A percentile compares a stretch with the other conserved stretches of the same genome.
Conservation (phyloP, 192 early-diverging fungal species). For the Phycomyces nitens region DNA sequence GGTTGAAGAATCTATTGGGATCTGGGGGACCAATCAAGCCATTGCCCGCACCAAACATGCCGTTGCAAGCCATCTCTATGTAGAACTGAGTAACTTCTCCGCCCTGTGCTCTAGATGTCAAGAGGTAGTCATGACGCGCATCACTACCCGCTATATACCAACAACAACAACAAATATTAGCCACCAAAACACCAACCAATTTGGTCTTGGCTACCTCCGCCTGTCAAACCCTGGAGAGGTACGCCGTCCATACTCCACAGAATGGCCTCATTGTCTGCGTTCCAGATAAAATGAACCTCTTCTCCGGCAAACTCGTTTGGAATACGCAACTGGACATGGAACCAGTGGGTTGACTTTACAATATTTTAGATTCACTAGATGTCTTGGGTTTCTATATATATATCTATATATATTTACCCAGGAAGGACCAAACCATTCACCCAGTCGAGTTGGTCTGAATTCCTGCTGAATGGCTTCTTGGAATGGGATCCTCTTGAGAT, state of each 20-base stretch:
- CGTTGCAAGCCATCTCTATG: conserved; percentile 90
- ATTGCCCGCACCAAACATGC: conserved; percentile 83
- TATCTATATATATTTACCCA: too few relatives aligned
- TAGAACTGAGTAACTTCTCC: conserved; percentile 68
- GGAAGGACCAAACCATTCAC: conserved; percentile 80
- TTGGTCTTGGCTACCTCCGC: conserved; percentile 53
- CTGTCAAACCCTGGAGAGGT: conserved; percentile 87
- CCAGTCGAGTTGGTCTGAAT: conserved; percentile 65
- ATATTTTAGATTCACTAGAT: too few relatives aligned
- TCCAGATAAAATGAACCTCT: conserved; percentile 83
- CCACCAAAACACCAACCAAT: neutral
- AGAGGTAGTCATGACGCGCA: conserved; percentile 51
- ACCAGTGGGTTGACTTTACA: conserved; percentile 80
- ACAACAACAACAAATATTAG: neutral
- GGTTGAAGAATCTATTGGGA: conserved; percentile 55
- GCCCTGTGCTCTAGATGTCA: conserved; percentile 43
- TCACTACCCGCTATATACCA: conserved; percentile 31
- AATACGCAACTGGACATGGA: conserved; percentile 65
- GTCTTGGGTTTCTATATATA: too few relatives aligned
- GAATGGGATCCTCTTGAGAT: conserved; percentile 68
- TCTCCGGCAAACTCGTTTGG: conserved; percentile 61
- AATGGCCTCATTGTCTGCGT: conserved; percentile 84
- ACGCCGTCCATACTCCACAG: conserved; percentile 84
- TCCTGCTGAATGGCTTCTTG: conserved; percentile 67
- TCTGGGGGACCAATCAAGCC: conserved; percentile 67